A percentile compares a stretch with the other conserved stretches of the same genome.
Evolutionary conservation across 2,329 filamentous ascomycete species (phyloP).

Genomic region (Colletotrichum neosansevieriae): DNA sequence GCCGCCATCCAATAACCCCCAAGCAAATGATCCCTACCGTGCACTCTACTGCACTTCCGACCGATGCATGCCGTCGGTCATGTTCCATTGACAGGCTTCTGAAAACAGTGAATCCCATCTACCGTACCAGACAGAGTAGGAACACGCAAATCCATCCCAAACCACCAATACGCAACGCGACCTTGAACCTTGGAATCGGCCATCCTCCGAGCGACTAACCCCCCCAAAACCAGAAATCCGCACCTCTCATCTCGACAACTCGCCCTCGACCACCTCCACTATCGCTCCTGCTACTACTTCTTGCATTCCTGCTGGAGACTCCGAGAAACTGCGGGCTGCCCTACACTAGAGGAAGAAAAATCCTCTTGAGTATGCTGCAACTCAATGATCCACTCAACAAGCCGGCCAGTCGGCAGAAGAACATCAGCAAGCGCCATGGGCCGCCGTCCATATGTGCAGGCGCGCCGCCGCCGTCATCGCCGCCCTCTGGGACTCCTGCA

Average conservation of each 20-base stretch:
- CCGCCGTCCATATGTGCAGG: conserved; percentile 30
- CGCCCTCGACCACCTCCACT: conserved; percentile 31
- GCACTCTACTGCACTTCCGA: neutral
- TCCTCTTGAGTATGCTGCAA: conserved; percentile 29
- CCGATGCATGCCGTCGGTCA: conserved; percentile 30
- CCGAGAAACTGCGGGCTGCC: conserved; percentile 11
- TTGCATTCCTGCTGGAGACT: conserved; percentile 23
- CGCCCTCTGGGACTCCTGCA: neutral
- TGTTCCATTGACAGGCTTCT: conserved; percentile 18
- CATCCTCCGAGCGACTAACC: conserved; percentile 15
- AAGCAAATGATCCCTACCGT: too few species aligned
- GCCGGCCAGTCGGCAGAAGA: conserved; percentile 25
- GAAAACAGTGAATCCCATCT: conserved; percentile 26
- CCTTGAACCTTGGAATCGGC: conserved; percentile 1
- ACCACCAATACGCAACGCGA: conserved; percentile 14
- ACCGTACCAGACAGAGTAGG: neutral
- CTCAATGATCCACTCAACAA: conserved; percentile 36
- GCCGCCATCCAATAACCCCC: conserved; percentile 20
- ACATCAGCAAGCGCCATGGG: conserved; percentile 29
- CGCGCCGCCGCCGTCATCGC: conserved; percentile 30
- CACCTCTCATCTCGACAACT: neutral
- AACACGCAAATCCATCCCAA: neutral
- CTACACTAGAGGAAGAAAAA: neutral
- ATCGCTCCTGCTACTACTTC: conserved; percentile 25
- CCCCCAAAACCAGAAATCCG: conserved; percentile 6